Evolutionary conservation across 306 rosid genomes (phyloP).

Genomic region (Begonia peltatifolia): DNA sequence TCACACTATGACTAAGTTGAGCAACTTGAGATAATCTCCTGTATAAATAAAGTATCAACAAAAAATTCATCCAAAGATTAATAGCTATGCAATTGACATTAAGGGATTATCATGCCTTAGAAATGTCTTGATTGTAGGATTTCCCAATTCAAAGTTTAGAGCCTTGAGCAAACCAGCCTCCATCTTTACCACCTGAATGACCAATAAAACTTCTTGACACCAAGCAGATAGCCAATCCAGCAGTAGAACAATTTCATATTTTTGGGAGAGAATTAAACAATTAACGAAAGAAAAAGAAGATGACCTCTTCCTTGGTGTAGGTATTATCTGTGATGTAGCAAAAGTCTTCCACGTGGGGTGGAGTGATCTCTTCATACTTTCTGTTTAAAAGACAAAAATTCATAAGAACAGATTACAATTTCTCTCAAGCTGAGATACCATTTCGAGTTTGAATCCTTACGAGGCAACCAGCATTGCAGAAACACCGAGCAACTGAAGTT

Average conservation of each 20-base stretch:
- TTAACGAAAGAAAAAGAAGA: not conserved
- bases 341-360: constrained; percentile 42
- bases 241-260: not conserved
- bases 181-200: constrained; percentile 55
- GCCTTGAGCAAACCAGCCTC: constrained; percentile 66
- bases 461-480: not conserved
- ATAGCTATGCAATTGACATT: not conserved
- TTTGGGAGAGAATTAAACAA: too few relatives aligned
- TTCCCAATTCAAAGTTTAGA: constrained; percentile 72
- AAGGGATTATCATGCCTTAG: constrained; percentile 31
- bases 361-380: constrained; percentile 81
- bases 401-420: too few relatives aligned
- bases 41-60: constrained; percentile 13
- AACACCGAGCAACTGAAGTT: not conserved
- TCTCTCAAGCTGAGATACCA: too few relatives aligned
- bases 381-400: constrained; percentile 12
- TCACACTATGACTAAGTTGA: constrained; percentile 39
- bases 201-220: not conserved
- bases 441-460: constrained; percentile 1
- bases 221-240: not conserved
- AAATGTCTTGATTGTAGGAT: constrained; percentile 68
- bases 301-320: too few relatives aligned
- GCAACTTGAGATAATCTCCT: constrained; percentile 52
- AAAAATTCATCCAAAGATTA: not conserved
- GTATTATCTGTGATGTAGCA: too few relatives aligned